Evolutionary conservation across 75 land plant genomes (phyloP).

Genomic region (Cunninghamia lanceolata): DNA sequence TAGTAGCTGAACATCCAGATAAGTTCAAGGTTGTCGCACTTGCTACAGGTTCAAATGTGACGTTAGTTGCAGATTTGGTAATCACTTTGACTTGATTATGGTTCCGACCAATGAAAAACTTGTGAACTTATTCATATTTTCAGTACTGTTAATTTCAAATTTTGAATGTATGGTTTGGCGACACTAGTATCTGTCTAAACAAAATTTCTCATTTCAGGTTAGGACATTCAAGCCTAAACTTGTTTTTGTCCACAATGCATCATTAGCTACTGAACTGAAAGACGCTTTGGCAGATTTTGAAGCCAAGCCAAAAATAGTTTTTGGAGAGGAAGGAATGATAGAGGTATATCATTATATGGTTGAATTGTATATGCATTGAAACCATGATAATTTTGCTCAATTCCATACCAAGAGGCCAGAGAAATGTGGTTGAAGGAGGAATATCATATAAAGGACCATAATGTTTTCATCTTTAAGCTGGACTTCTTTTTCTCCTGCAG

Average conservation of each 20-base stretch:
- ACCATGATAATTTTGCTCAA: not conserved
- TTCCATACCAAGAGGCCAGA: not conserved
- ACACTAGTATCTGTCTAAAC: not conserved
- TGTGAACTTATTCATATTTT: slow-evolving; percentile 3
- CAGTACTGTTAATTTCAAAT: not conserved
- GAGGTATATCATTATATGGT: slow-evolving; percentile 49
- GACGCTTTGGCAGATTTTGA: slow-evolving; percentile 83
- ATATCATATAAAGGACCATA: not conserved
- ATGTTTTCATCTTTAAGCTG: not conserved
- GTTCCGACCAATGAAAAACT: not conserved
- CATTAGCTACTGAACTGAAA: slow-evolving; percentile 69
- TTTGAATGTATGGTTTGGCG: not conserved
- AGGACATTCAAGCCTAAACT: slow-evolving; percentile 79
- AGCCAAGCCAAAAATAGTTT: slow-evolving; percentile 77
- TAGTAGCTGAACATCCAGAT: slow-evolving; percentile 91
- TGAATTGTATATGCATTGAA: not conserved
- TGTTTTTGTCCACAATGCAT: slow-evolving; percentile 70
- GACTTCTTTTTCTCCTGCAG: not conserved
- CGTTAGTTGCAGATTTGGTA: slow-evolving; percentile 96
- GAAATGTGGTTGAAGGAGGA: not conserved
- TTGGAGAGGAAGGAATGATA: slow-evolving; percentile 85
- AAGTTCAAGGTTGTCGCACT: slow-evolving; percentile 89
- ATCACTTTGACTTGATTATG: not conserved
- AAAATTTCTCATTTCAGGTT: slow-evolving; percentile 39
- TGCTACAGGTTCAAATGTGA: slow-evolving; percentile 94